Conservation (phyloP, 768 basidiomycete species). For the Lentinula lateritia region DNA sequence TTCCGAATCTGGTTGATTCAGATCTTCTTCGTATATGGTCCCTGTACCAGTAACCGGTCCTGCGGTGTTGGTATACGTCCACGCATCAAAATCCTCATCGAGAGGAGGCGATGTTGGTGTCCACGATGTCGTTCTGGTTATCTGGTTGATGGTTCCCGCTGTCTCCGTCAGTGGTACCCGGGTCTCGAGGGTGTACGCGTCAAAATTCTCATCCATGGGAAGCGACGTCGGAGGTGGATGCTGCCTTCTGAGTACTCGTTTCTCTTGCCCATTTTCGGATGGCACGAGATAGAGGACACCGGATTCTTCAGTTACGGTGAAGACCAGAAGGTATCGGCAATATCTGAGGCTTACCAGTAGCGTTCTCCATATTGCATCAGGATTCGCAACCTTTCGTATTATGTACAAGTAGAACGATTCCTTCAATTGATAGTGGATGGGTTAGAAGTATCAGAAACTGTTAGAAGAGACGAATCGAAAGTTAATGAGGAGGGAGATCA, state of each 20-base stretch:
- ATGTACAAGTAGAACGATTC: too few species aligned
- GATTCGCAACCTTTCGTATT: too few species aligned
- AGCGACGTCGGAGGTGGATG: conserved; percentile 32
- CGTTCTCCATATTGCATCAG: neutral
- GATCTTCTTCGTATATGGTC: conserved; percentile 2
- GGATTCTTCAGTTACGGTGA: conserved; percentile 19
- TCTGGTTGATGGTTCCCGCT: neutral
- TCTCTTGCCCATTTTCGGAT: conserved; percentile 29
- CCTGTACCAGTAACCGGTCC: neutral
- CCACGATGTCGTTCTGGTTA: conserved; percentile 5
- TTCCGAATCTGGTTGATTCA: neutral
- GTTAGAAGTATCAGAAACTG: too few species aligned
- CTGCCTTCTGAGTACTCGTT: conserved; percentile 30
- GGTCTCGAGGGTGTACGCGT: conserved; percentile 26
- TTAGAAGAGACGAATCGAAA: too few species aligned
- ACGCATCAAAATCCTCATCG: conserved; percentile 34
- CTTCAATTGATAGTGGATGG: too few species aligned
- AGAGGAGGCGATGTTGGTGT: conserved; percentile 23
- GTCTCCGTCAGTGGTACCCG: conserved; percentile 3
- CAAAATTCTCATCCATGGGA: conserved; percentile 35
- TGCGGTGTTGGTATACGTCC: conserved; percentile 16
- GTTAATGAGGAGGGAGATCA: neutral
- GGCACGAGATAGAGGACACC: conserved; percentile 34
- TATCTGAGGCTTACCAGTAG: neutral
- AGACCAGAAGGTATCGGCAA: neutral